Conservation (phyloP, 2,329 filamentous ascomycete species). For the Verticillium isaacii region DNA sequence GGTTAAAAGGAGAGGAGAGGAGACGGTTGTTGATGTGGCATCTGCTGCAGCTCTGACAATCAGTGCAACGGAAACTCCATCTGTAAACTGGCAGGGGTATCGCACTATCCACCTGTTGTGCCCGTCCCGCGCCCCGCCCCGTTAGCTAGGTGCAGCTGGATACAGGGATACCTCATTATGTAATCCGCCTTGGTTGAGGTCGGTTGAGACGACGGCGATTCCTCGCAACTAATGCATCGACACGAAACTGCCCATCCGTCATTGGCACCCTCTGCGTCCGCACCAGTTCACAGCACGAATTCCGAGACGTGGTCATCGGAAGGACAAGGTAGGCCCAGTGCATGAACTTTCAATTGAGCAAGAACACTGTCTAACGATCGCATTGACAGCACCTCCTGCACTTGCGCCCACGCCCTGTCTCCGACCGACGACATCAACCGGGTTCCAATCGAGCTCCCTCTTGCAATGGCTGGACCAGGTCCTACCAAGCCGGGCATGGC, state of each 20-base stretch:
- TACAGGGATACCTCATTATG: background rate
- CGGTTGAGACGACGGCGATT: background rate
- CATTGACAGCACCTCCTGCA: background rate
- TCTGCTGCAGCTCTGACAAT: background rate
- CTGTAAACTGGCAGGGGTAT: background rate
- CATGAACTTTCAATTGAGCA: background rate
- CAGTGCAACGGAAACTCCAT: background rate
- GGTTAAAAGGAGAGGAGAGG: too few relatives aligned
- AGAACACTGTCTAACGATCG: background rate
- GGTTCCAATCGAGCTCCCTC: background rate
- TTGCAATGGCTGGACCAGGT: slow-evolving; percentile 15
- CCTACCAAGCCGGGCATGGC: slow-evolving; percentile 17
- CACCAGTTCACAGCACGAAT: background rate
- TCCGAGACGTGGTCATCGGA: background rate
- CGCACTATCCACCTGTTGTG: too few relatives aligned
- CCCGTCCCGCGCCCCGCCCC: too few relatives aligned
- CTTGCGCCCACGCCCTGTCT: too few relatives aligned
- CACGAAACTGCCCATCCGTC: background rate
- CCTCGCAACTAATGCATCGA: background rate
- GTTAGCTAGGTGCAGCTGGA: too few relatives aligned
- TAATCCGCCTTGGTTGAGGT: background rate
- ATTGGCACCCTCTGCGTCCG: background rate
- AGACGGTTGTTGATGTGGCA: background rate
- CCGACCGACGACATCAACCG: slow-evolving; percentile 3
- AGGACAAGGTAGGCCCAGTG: background rate